phyloP scores from a whole-genome alignment of 2,329 filamentous ascomycete species.

The Colletotrichum liriopes region DNA sequence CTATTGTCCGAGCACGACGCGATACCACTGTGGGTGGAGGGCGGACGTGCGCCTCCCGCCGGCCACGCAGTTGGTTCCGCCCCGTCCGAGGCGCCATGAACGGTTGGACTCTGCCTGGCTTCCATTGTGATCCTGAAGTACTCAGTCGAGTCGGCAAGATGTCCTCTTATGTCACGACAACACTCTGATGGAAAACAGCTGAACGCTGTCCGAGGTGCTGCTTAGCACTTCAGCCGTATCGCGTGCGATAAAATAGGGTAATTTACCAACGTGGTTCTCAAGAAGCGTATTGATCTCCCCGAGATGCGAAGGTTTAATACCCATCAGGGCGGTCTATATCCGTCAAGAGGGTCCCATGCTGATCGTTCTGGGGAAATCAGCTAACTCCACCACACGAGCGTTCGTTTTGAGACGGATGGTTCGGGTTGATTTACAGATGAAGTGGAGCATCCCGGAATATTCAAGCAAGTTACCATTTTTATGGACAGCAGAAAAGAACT shows the following conservation, averaged over 20 bases:
- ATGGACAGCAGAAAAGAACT: no score
- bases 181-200: not conserved
- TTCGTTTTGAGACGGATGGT: not conserved
- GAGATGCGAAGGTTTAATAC: no score
- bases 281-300: not conserved
- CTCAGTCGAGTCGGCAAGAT: no score
- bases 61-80: not conserved
- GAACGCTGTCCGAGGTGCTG: not conserved
- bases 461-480: not conserved
- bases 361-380: slow-evolving; percentile 13
- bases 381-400: not conserved
- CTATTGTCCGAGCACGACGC: slow-evolving; percentile 24
- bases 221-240: not conserved
- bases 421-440: not conserved
- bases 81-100: slow-evolving; percentile 18
- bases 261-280: not conserved
- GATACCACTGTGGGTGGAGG: not conserved
- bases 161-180: not conserved
- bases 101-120: slow-evolving; percentile 24
- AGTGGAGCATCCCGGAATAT: no score
- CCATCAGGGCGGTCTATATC: not conserved
- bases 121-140: not conserved
- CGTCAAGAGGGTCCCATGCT: not conserved
- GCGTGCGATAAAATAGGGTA: not conserved
- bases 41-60: slow-evolving; percentile 17